These are phyloP conservation scores for Emericellopsis atlantica DNA, from an alignment of 2,329 filamentous ascomycete species.

Conservation along the genomic window DNA sequence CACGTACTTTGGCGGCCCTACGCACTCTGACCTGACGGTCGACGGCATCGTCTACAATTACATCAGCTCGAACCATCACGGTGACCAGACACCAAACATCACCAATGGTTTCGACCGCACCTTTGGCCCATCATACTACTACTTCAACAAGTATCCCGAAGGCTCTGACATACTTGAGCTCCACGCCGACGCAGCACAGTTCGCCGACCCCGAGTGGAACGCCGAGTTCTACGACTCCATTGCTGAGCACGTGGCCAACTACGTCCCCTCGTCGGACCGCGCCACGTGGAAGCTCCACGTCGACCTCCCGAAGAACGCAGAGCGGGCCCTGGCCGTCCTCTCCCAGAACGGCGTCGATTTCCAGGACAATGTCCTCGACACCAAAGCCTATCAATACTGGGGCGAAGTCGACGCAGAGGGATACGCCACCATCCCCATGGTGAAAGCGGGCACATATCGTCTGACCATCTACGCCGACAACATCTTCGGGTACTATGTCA, in stretches of 20 bases:
- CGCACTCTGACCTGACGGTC: constrained; percentile 50
- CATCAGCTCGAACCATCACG: constrained; percentile 48
- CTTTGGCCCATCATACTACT: constrained; percentile 50
- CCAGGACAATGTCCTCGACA: constrained; percentile 32
- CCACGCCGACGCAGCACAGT: constrained; percentile 38
- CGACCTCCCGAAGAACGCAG: constrained; percentile 35
- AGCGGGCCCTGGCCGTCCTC: constrained; percentile 41
- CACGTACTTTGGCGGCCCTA: constrained; percentile 48
- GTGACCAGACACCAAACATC: constrained; percentile 50
- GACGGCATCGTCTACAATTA: constrained; percentile 58
- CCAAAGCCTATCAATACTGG: constrained; percentile 51
- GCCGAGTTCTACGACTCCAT: constrained; percentile 51
- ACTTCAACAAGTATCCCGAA: constrained; percentile 44
- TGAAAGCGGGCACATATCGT: constrained; percentile 46
- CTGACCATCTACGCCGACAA: constrained; percentile 50
- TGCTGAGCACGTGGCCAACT: constrained; percentile 44
- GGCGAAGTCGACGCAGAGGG: constrained; percentile 33
- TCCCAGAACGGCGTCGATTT: constrained; percentile 17
- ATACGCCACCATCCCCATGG: constrained; percentile 35
- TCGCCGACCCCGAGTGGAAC: constrained; percentile 39
- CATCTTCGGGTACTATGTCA: constrained; percentile 45
- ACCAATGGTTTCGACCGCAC: constrained; percentile 52
- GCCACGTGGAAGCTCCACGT: constrained; percentile 36
- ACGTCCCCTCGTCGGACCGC: constrained; percentile 37
- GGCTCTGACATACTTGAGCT: constrained; percentile 32